Percentiles rank a stretch among this genome's conserved stretches.
Evolutionary conservation across 176 grass and related monocot species (phyloP).

Genomic region (Ampelocalamus luodianensis): DNA sequence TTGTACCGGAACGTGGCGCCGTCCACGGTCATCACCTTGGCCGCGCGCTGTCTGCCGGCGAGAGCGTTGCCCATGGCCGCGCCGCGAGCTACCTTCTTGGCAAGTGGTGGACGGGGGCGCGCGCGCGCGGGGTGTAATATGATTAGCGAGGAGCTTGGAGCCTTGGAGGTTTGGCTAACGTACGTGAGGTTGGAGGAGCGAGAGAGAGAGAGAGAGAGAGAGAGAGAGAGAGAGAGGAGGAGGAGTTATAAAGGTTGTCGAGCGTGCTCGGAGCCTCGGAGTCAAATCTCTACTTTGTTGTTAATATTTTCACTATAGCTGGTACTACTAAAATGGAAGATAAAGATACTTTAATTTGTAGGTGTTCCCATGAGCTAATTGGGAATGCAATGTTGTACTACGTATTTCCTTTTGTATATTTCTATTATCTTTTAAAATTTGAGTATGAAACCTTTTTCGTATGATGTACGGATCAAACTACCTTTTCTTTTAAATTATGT

Average conservation of each 20-base stretch:
- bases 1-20: conserved; percentile 78
- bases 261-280: neutral
- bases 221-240: conserved; percentile 7
- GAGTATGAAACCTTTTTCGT: neutral
- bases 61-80: conserved; percentile 79
- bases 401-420: neutral
- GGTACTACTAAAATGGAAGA: neutral
- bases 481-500: neutral
- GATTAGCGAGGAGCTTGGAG: neutral
- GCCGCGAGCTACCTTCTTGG: neutral
- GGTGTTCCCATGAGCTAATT: neutral
- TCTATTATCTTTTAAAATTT: neutral
- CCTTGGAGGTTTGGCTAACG: neutral
- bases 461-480: neutral
- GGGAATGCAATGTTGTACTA: neutral
- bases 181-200: conserved; percentile 41
- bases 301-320: neutral
- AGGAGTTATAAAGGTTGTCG: conserved; percentile 45
- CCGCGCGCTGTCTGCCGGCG: conserved; percentile 53
- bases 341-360: neutral
- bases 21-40: conserved; percentile 98
- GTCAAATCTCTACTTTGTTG: conserved; percentile 20
- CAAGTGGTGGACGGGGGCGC: neutral
- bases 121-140: neutral
- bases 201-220: conserved; percentile 11